Conservation (phyloP, 1,284 basidiomycete species). For the Fistulinella cinereoalba region DNA sequence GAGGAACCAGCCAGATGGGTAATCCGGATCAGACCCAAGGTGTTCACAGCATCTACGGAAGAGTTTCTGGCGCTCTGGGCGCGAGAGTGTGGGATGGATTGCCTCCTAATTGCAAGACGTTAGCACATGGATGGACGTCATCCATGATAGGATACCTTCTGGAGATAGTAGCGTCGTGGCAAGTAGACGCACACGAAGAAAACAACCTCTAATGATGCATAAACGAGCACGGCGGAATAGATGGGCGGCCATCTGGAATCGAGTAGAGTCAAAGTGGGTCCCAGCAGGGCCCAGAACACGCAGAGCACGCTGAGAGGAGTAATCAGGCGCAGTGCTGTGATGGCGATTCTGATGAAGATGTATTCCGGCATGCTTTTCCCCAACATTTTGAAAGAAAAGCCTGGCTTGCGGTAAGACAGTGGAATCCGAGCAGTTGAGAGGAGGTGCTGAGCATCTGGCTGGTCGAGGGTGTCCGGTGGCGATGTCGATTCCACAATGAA, state of each 20-base stretch:
- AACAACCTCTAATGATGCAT: slow-evolving; percentile 42
- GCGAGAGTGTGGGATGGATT: slow-evolving; percentile 38
- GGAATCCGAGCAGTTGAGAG: not conserved
- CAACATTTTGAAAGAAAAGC: slow-evolving; percentile 36
- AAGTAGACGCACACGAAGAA: slow-evolving; percentile 54
- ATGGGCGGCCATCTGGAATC: slow-evolving; percentile 1
- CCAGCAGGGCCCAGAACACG: slow-evolving; percentile 12
- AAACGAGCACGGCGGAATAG: slow-evolving; percentile 22
- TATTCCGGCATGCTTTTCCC: slow-evolving; percentile 49
- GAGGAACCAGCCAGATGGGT: slow-evolving; percentile 57
- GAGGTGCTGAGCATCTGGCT: too few species aligned
- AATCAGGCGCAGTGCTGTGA: slow-evolving; percentile 47
- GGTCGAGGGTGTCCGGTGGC: too few species aligned
- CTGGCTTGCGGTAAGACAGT: not conserved
- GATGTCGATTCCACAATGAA: too few species aligned
- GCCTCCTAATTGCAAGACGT: slow-evolving; percentile 37
- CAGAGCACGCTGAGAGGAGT: slow-evolving; percentile 49
- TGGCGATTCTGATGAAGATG: slow-evolving; percentile 49
- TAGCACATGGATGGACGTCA: not conserved
- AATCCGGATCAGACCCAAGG: slow-evolving; percentile 27
- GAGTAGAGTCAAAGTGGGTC: not conserved
- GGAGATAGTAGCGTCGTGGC: slow-evolving; percentile 43
- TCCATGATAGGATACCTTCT: slow-evolving; percentile 40
- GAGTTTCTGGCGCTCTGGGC: slow-evolving; percentile 44
- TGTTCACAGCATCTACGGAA: slow-evolving; percentile 47